Evolutionary conservation across 2,329 filamentous ascomycete genomes (phyloP).

Genomic region (Tetracladium maxilliforme): DNA sequence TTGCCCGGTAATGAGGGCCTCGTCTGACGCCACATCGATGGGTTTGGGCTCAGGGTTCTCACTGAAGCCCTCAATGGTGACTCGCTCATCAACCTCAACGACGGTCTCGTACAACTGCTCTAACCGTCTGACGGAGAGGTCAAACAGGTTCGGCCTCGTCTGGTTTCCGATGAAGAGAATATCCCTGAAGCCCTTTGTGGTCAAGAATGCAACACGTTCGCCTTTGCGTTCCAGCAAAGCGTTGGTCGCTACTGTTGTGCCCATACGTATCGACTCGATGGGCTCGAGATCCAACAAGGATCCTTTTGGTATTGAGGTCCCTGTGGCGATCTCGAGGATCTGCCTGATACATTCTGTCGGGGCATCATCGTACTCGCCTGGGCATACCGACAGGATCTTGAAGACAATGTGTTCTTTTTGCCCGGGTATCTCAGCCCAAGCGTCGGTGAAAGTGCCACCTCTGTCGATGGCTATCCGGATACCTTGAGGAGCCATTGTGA

Average conservation of each 20-base stretch:
- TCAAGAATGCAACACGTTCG: conserved; percentile 54
- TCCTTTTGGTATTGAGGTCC: conserved; percentile 42
- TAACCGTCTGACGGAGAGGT: conserved; percentile 52
- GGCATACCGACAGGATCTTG: conserved; percentile 62
- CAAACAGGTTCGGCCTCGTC: conserved; percentile 58
- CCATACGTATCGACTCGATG: conserved; percentile 59
- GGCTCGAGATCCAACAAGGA: conserved; percentile 44
- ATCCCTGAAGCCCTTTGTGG: conserved; percentile 61
- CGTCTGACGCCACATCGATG: conserved; percentile 25
- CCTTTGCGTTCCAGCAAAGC: conserved; percentile 63
- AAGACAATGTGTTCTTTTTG: conserved; percentile 50
- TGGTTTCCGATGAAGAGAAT: conserved; percentile 62
- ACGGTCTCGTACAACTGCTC: conserved; percentile 57
- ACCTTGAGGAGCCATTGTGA: too few relatives aligned
- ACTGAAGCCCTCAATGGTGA: conserved; percentile 55
- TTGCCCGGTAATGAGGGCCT: conserved; percentile 40
- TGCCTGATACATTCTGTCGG: conserved; percentile 53
- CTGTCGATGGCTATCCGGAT: conserved; percentile 22
- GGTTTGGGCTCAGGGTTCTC: conserved; percentile 46
- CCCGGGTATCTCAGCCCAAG: conserved; percentile 42
- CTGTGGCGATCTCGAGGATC: conserved; percentile 42
- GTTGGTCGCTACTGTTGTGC: conserved; percentile 66
- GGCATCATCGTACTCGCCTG: conserved; percentile 53
- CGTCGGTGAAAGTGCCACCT: conserved; percentile 63
- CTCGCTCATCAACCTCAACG: conserved; percentile 54